phyloP scores from a whole-genome alignment of 371 early-diverging fungal genomes.

The Encephalitozoon cuniculi region DNA sequence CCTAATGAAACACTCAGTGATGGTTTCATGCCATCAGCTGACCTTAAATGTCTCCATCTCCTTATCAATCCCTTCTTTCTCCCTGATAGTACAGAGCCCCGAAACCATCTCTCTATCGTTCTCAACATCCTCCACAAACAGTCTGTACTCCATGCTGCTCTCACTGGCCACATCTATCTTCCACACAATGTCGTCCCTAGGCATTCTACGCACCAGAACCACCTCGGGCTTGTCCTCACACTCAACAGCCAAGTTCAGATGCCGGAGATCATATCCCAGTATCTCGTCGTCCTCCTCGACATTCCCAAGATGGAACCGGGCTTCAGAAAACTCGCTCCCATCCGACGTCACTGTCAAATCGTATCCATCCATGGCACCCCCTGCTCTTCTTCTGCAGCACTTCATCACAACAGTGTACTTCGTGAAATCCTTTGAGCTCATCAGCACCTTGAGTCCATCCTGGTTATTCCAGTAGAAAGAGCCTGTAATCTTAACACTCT shows the following conservation, averaged over 20 bases:
- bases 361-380: background rate
- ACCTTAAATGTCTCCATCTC: slow-evolving; percentile 8
- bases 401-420: slow-evolving; percentile 47
- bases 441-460: slow-evolving; percentile 38
- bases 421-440: slow-evolving; percentile 24
- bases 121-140: slow-evolving; percentile 50
- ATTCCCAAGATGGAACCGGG: slow-evolving; percentile 25
- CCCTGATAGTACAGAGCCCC: slow-evolving; percentile 7
- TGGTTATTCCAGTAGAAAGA: slow-evolving; percentile 46
- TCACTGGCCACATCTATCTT: slow-evolving; percentile 18
- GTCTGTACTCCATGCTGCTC: slow-evolving; percentile 27
- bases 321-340: slow-evolving; percentile 8
- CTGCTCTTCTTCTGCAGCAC: background rate
- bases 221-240: background rate
- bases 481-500: slow-evolving; percentile 28
- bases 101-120: slow-evolving; percentile 46
- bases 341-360: slow-evolving; percentile 23
- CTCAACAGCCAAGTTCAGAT: slow-evolving; percentile 8
- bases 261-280: slow-evolving; percentile 42
- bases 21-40: background rate
- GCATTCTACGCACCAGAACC: slow-evolving; percentile 38
- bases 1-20: background rate
- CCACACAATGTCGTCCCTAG: slow-evolving; percentile 18
- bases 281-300: slow-evolving; percentile 47
- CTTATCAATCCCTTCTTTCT: slow-evolving; percentile 20